Evolutionary conservation across 2,329 filamentous ascomycete genomes (phyloP), one percentile per base, ranked within the genome.

Genomic region (Ascochyta viciae-villosae): DNA sequence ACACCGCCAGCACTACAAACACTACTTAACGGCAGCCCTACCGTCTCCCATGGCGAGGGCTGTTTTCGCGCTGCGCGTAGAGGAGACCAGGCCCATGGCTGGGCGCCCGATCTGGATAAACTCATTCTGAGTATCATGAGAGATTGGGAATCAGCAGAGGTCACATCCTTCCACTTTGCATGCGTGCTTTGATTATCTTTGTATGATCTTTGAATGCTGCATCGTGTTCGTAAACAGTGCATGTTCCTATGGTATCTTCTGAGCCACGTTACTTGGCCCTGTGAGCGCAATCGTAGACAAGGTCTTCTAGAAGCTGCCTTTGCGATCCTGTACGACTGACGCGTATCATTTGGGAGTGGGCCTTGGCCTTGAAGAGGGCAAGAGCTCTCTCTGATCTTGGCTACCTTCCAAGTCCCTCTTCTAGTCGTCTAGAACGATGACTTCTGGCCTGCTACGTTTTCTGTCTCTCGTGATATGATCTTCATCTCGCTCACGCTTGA

Each of bases 71-170:
- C 87, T 87, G 85, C 74, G 85, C 86, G 86, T 77, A 89, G 85
- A 89, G 67, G 63, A 79, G 81, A 79, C 66, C 68, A 68, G 67
- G 83, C 85, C 85, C 85, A 84, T 88, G 81, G 85, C 87, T 89
- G 87, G 87, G 87, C 87, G 85, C 87, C 87, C 83, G 83, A 78
- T 78, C 83, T 87, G 83, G 85, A 87, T 82, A 80, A 57, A 71
- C 81, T 84, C 83, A 78, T 87, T 85, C 76, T 77, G 83, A 83
- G 81, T 77, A 80, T 82, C 77, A 77, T 82, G 85, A 88, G 78
- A 83, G 82, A 77, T 80, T 83, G 82, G 87, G 87, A 89, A 89
- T 89, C 87, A 89, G 87, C 84, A 83, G 85, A 81, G 87, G 86
- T 87, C 81, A 89, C 85, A 85, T 78, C 54, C 55, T 19, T 45